Evolutionary conservation across 2,329 filamentous ascomycete genomes (phyloP), one percentile per base, ranked within the genome.

Genomic region (Cytospora mali): DNA sequence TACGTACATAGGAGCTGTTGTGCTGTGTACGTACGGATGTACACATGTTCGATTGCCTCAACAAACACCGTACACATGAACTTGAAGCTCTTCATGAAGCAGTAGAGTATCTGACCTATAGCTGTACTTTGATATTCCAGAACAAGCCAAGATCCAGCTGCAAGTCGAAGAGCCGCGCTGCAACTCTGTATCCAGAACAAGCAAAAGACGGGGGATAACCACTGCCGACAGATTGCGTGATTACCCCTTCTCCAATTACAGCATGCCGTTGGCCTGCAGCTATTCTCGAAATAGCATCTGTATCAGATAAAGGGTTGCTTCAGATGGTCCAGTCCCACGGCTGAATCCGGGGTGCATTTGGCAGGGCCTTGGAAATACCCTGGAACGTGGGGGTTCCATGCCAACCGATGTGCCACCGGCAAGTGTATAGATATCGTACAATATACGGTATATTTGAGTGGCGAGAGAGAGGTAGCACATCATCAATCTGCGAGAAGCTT

Each of bases 271-370:
- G 14, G 16, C 28, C 25, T 35, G 51, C 42, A 52, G 51, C 59
- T 64, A 62, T 49, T 39, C 62, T 64, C 48, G 27, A 56, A 52
- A 39, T 23, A 56, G 58, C 55, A 55, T 55, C 42, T 35, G 31
- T 35, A 18, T 33, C 23, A 39, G 2, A 18, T 33, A 35, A 49
- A 23, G 31, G 29, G 11, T 46, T 48, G 21, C 46, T 39, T 50
- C 46, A 58, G 31, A 21, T 21, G 27, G 42, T 27, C 29, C 27
- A 27, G 18, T 35, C n/a, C 23, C 27, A 25, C 27, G 16, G 18
- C 21, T 18, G 11, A 50, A 50, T 23, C 58, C n/a, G 52, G 52
- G 52, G 42, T 61, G 50, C 51, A 51, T 54, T 13, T n/a, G n/a
- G 13, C 5, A 16, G n/a, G n/a, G n/a, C 29, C 28, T 23, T 25